A percentile compares a stretch with the other conserved stretches of the same genome.
These are phyloP conservation scores for Paraphaeosphaeria sporulosa DNA, from an alignment of 2,329 filamentous ascomycete species.

Conservation along the genomic window DNA sequence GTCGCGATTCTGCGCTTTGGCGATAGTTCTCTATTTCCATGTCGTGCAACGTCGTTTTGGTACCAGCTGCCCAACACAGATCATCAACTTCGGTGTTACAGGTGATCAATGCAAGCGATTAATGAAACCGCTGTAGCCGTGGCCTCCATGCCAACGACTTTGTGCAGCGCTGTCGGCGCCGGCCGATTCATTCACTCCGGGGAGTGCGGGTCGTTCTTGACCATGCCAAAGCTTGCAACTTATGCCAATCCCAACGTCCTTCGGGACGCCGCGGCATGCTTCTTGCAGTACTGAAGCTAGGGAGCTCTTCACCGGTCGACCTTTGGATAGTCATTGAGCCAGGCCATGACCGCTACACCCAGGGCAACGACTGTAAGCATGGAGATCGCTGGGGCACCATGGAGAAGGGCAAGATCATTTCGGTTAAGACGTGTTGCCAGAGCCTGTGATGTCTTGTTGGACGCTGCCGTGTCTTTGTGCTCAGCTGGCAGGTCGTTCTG, in stretches of 20 bases:
- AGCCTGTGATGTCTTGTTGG: constrained; percentile 30
- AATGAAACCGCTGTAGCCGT: not conserved
- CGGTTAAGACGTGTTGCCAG: constrained; percentile 39
- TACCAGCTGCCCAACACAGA: not conserved
- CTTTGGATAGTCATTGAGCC: constrained; percentile 54
- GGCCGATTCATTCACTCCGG: not conserved
- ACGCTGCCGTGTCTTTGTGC: constrained; percentile 25
- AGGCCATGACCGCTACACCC: constrained; percentile 52
- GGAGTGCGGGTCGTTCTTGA: not conserved
- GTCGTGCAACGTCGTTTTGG: constrained; percentile 7
- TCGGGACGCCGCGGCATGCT: constrained; percentile 2
- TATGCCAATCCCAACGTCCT: not conserved
- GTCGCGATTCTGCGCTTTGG: constrained; percentile 1
- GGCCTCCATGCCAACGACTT: not conserved
- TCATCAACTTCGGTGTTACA: constrained; percentile 1
- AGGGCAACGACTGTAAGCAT: constrained; percentile 51
- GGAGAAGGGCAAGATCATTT: constrained; percentile 38
- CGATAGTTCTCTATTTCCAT: not conserved
- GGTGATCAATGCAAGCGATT: not conserved
- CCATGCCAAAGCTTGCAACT: not conserved
- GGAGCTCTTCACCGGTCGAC: constrained; percentile 50
- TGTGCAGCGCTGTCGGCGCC: not conserved
- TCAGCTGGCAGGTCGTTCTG: constrained; percentile 43
- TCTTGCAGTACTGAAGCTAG: not conserved
- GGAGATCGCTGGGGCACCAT: constrained; percentile 48